Percentiles rank a stretch among this genome's conserved stretches.
These are phyloP conservation scores for Viola odorata DNA, from an alignment of 345 rosid genomes.

Conservation along the genomic window DNA sequence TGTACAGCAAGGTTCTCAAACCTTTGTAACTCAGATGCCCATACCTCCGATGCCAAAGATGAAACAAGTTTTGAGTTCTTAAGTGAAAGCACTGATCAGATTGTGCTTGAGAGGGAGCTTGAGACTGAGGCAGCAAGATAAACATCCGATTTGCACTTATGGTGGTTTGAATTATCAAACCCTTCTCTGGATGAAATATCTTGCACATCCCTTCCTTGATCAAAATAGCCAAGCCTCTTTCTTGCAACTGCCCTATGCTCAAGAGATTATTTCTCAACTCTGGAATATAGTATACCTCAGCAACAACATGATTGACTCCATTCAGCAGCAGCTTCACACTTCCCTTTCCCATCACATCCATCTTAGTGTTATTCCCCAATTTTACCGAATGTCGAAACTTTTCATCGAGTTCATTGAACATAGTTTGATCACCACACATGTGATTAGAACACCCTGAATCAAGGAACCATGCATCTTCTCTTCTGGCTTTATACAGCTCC, in stretches of 20 bases:
- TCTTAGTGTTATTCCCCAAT: not conserved
- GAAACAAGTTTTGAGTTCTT: not conserved
- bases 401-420: not conserved
- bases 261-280: slow-evolving; percentile 6
- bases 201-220: slow-evolving; percentile 3
- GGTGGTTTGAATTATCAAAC: not conserved
- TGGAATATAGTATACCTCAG: not conserved
- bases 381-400: not conserved
- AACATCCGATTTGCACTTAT: slow-evolving; percentile 9
- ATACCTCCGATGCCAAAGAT: not conserved
- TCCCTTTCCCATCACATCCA: not conserved
- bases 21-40: too few relatives aligned
- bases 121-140: not conserved
- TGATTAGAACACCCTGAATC: not conserved
- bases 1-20: not conserved
- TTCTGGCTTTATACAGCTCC: not conserved
- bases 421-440: not conserved
- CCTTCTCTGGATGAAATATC: slow-evolving; percentile 1
- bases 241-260: slow-evolving; percentile 12
- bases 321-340: not conserved
- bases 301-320: not conserved
- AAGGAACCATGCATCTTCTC: not conserved
- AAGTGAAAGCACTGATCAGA: slow-evolving; percentile 7
- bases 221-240: slow-evolving; percentile 4
- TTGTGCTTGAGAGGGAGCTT: slow-evolving; percentile 12